Evolutionary conservation across 2,329 filamentous ascomycete species (phyloP), one percentile per base, ranked within the genome.

Genomic region (Sporothrix protearum): DNA sequence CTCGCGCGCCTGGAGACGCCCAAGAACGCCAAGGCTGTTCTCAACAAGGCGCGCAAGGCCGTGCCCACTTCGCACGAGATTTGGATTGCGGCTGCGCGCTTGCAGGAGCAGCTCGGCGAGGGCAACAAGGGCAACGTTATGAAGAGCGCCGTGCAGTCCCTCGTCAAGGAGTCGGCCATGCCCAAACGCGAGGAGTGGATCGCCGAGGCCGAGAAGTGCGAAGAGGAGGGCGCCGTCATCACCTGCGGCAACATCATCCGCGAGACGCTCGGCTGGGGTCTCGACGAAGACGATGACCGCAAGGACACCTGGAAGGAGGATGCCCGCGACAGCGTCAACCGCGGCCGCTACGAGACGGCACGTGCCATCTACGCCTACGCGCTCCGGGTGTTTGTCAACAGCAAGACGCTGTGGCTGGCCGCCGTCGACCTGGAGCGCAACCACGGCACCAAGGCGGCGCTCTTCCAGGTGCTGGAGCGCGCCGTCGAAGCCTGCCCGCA

Each of bases 181-280:
- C 88, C 96, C 51, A 97, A 97, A 81, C 91, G 96, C 53, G 96
- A 99, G 79, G 94, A 97, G 76, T 99, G 96, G 96, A 96, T 99
- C 69, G 86, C 88, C 5, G 94, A 98, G 80, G 96, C 96, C 0
- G 96, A 99, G 80, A 92, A 92, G 74, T 98, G 95, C 78, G 96
- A 99, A 80, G 91, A 93, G 71, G 96, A 98, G 79, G 94, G 93
- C 7, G 94, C 94, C 19, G 85, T 92, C 12, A 84, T 94, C 55
- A 98, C 96, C 0, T 97, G 94, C 78, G 90, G 90, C 74, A 91
- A 92, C 64, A 98, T 99, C 75, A 91, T 99, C 75, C 89, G 91
- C 63, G 94, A 97, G 78, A 99, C 96, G 0, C 87, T 99, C 0
- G 95, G 94, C 19, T 99, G 93, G 90, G 89, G 92, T 3, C 83